Base-by-base conservation (phyloP, 2,329 filamentous ascomycete species). In the Penicillium hordei region DNA sequence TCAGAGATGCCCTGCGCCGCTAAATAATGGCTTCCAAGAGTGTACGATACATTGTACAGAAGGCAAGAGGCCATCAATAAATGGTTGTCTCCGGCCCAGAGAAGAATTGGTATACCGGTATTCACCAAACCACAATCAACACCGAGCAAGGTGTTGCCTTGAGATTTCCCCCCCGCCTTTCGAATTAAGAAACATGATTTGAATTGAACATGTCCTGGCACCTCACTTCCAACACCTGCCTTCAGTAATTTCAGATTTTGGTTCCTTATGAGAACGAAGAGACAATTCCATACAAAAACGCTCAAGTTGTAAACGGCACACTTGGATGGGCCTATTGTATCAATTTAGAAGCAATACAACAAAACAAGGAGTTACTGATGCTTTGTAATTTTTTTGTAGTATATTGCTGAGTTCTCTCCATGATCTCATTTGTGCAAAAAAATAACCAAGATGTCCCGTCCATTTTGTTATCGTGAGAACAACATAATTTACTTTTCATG, bases 1-100 rank as follows among this genome's bases (percentile, higher is more conserved):
- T 74, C 52, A 70, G 71, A 65, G 70, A 76, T 57, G 72, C 73
- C 39, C 69, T 76, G 61, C 74, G 72, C 61, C 64, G 73, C 59
- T 72, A 74, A 60, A 71, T 50, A 51, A 48, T 39, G 57, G 51
- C 49, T 64, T 57, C 60, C 48, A 61, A 56, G 62, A 55, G 65
- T 73, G 71, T 73, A 73, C 69, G 70, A 73, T 72, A 73, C 58
- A 69, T 60, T 74, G 72, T 73, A 73, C 70, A 73, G 71, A 61
- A 65, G 65, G 59, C 59, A 59, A 59, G 61, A 64, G 55, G 21
- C 42, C 42, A 60, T 62, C 25, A 54, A 50, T 36, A 44, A 43
- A 52, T 29, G 57, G 51, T 43, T 55, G 53, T 36, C 19, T 53
- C 55, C 52, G 49, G 56, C 43, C 57, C 38, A 57, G 49, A 55